Base-by-base conservation (phyloP, 1,284 basidiomycete species). In the Cerrena zonata region DNA sequence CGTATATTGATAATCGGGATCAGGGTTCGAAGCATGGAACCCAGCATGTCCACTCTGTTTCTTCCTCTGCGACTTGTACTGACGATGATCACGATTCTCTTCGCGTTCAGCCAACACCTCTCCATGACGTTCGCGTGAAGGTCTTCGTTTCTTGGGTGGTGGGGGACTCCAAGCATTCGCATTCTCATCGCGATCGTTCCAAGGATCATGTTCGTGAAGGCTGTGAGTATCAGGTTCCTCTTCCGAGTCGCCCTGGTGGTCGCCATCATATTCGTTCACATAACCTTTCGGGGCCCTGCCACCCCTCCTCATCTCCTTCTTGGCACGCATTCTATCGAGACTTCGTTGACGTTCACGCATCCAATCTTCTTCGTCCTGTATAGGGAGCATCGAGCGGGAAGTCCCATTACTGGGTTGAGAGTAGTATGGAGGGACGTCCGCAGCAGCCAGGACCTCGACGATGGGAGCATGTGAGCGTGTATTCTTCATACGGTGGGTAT, bases 401-500 rank as follows among this genome's bases (percentile, higher is more conserved):
- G 52, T 2, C 38, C 39, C 26, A 41, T 11, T 5, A 51, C 41
- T 13, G 18, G 13, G n/a, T 13, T 23, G 41, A 42, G 41, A 13
- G 22, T 42, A 42, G 41, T 42, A 42, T 7, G 41, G 3, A 3
- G 13, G 58, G 30, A 72, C 64, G 0, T 84, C 84, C 5, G 84
- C 82, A 4, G 78, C 79, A 27, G 73, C 69, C 23, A 92, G 74
- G 11, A 91, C 78, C 26, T 79, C 76, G 40, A 71, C 64, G 48
- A 93, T 80, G 0, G 86, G 80, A 1, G 79, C 78, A 59, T 93
- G 91, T 15, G 79, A 79, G 37, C 80, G 77, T 1, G 84, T 75
- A 12, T 71, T 82, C 47, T 75, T 78, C 88, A 90, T 90, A 11
- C 87, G 78, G 65, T 88, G 86, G 0, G 84, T 81, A 60, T 76